These are phyloP conservation scores for Juglanconis sp. DNA, from an alignment of 2,329 filamentous ascomycete species.

Conservation along the genomic window DNA sequence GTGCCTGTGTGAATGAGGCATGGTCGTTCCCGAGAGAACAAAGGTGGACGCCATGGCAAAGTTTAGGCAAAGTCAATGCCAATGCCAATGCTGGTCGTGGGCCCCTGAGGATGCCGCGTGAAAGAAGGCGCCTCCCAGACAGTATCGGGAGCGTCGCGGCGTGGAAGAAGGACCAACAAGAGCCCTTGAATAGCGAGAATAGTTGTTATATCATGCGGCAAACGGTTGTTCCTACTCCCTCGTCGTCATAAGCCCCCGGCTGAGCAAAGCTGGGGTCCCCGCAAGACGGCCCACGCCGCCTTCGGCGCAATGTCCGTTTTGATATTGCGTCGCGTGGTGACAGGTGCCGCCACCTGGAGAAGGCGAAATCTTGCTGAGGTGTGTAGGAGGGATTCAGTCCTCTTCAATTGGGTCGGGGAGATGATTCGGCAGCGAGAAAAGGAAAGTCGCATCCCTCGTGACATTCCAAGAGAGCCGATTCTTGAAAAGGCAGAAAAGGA, in stretches of 20 bases:
- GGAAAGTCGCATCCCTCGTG: constrained; percentile 3
- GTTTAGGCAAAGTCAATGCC: not conserved
- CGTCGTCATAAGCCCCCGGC: not conserved
- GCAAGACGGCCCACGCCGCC: constrained; percentile 11
- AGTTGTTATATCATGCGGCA: constrained; percentile 16
- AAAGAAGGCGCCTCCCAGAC: not conserved
- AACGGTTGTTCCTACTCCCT: not conserved
- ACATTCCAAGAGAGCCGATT: not conserved
- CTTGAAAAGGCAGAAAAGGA: not conserved
- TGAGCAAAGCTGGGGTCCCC: constrained; percentile 9
- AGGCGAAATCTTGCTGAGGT: not conserved
- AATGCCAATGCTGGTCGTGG: not conserved
- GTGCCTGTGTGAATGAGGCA: constrained; percentile 46
- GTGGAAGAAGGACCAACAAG: not conserved
- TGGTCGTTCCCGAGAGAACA: constrained; percentile 48
- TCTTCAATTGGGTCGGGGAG: constrained; percentile 4
- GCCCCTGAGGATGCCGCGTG: not conserved
- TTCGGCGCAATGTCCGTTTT: constrained; percentile 6
- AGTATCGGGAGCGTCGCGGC: not conserved
- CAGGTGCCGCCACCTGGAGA: not conserved
- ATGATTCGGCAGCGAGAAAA: not conserved
- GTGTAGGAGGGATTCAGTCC: not conserved
- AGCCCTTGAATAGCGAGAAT: not conserved
- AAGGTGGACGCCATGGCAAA: constrained; percentile 50
- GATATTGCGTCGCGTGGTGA: constrained; percentile 11